Percentiles rank a stretch among this genome's conserved stretches.
Conservation (phyloP, 2,329 filamentous ascomycete genomes). For the Mollisia scopiformis region DNA sequence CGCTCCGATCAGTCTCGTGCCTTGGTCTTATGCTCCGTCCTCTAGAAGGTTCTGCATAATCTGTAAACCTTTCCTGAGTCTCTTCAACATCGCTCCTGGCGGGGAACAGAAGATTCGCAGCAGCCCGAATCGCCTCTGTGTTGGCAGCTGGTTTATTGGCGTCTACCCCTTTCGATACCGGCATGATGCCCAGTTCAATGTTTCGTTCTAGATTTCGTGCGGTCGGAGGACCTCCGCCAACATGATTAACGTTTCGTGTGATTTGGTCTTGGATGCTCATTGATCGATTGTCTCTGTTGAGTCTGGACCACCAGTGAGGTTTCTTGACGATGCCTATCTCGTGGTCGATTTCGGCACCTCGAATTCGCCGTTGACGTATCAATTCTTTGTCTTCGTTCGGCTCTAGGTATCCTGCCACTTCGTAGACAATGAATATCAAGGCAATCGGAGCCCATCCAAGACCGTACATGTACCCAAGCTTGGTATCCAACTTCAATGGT, state of each 20-base stretch:
- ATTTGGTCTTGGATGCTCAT: slow-evolving; percentile 37
- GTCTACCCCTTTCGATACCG: slow-evolving; percentile 36
- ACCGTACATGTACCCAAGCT: slow-evolving; percentile 59
- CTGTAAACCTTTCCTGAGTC: slow-evolving; percentile 18
- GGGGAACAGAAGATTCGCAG: slow-evolving; percentile 24
- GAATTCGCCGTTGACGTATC: slow-evolving; percentile 62
- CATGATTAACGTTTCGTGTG: slow-evolving; percentile 38
- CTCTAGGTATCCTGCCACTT: slow-evolving; percentile 59
- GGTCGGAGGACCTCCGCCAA: slow-evolving; percentile 37
- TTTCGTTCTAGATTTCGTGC: slow-evolving; percentile 32
- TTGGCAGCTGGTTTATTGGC: slow-evolving; percentile 51
- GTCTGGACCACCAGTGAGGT: slow-evolving; percentile 68
- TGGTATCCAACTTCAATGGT: slow-evolving; percentile 56
- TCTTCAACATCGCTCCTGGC: not conserved
- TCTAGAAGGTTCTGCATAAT: slow-evolving; percentile 15
- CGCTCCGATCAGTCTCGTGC: slow-evolving; percentile 8
- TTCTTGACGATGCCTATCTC: slow-evolving; percentile 64
- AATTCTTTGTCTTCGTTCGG: slow-evolving; percentile 73
- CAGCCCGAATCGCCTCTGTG: slow-evolving; percentile 36
- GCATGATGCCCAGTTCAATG: slow-evolving; percentile 43
- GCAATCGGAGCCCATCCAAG: slow-evolving; percentile 65
- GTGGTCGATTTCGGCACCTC: slow-evolving; percentile 57
- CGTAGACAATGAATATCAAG: slow-evolving; percentile 58
- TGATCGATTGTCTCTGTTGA: slow-evolving; percentile 26
- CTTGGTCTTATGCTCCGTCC: slow-evolving; percentile 8